Percentiles rank a stretch among this genome's conserved stretches.
These are phyloP conservation scores for Sclerotinia glacialis DNA, from an alignment of 2,329 filamentous ascomycete species.

Conservation along the genomic window DNA sequence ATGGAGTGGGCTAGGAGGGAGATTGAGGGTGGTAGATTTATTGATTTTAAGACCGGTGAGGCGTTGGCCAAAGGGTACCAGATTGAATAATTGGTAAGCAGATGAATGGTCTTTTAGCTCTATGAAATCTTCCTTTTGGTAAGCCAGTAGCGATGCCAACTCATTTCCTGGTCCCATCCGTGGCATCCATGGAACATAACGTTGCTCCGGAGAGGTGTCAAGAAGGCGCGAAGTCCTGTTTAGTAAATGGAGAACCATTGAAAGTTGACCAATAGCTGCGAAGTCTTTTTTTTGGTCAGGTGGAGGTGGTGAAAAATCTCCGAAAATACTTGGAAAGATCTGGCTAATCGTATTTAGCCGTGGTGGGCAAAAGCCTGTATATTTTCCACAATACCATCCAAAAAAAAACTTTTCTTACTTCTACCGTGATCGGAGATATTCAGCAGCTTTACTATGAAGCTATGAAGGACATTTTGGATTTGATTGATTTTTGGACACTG, in stretches of 20 bases:
- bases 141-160: too few species aligned
- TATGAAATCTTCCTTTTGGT: too few species aligned
- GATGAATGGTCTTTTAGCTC: background rate
- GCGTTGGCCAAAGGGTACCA: background rate
- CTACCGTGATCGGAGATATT: conserved; percentile 24
- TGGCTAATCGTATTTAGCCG: conserved; percentile 7
- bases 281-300: conserved; percentile 26
- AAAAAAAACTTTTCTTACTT: conserved; percentile 7
- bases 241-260: conserved; percentile 18
- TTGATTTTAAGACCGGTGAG: background rate
- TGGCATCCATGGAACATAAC: conserved; percentile 20
- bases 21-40: background rate
- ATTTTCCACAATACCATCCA: background rate
- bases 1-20: conserved; percentile 16
- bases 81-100: background rate
- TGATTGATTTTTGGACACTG: background rate
- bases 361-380: conserved; percentile 13
- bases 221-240: conserved; percentile 25
- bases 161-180: conserved; percentile 23
- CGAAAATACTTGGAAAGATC: background rate
- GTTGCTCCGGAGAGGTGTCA: conserved; percentile 22
- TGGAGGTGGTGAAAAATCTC: conserved; percentile 21
- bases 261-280: conserved; percentile 2
- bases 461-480: background rate
- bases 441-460: conserved; percentile 11